Base-by-base conservation (phyloP, 179 eudicot genomes). In the Pouteria campechiana region DNA sequence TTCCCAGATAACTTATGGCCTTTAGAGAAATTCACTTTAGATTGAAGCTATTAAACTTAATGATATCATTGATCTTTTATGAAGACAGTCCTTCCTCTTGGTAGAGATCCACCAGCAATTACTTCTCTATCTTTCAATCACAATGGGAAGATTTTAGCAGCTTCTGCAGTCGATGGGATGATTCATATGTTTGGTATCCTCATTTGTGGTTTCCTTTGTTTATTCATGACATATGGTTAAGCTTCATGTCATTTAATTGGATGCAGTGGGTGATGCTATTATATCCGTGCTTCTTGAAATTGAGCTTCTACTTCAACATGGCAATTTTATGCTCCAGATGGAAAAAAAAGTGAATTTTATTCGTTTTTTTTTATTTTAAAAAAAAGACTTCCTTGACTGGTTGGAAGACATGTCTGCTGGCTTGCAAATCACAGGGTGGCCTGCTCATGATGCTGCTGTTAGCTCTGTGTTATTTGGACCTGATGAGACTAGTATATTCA, bases 121-220 rank as follows among this genome's bases (percentile, higher is more conserved):
- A 90, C 95, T 44, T 90, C 95, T 20, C 37, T 86, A 54, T 74
- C 86, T 64, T 85, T 89, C 75, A 89, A 85, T 67, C 95, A 85
- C 68, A 89, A 85, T 38, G 95, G 97, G 43, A 89, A 85, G 74
- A 83, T 89, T 48, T 70, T 89, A 65, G 97, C 93, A 39, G 97
- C 97, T 63, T 78, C 93, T 57, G 93, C 95, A 48, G 83, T 72
- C 38, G 95, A 81, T 72, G 95, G 95, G 62, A 84, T 81, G 95
- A 81, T 89, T 65, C 93, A 85, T 62, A 85, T 89, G 81, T 89
- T 89, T 70, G 97, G 95, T 85, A 85, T 89, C 95, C 97, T 88
- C 32, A 25, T n/a, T n/a, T n/a, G n/a, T n/a, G n/a, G n/a, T n/a
- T n/a, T n/a, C n/a, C n/a, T n/a, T n/a, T n/a, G n/a, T n/a, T n/a